Conservation (phyloP, 176 grass and related monocot genomes). For the Musa itinerans region DNA sequence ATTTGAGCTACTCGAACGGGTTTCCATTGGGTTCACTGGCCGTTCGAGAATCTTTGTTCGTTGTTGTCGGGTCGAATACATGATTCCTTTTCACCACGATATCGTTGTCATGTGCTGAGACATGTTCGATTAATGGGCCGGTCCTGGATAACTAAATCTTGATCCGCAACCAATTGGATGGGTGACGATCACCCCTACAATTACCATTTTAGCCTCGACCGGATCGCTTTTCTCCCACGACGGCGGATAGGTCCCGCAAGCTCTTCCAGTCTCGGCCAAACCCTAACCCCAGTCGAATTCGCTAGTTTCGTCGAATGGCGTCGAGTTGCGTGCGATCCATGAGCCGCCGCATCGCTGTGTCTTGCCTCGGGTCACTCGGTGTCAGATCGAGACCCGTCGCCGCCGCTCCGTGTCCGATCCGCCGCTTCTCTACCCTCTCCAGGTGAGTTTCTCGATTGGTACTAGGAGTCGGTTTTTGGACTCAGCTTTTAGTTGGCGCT, state of each 20-base stretch:
- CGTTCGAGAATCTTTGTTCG: no score
- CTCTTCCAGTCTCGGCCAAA: no score
- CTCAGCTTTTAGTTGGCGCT: conserved; percentile 3
- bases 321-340: background rate
- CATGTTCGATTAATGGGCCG: background rate
- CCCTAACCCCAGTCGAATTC: no score
- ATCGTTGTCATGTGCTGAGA: no score
- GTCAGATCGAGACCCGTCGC: background rate
- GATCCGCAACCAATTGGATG: background rate
- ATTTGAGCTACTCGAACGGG: no score
- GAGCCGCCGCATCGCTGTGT: background rate
- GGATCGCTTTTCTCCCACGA: background rate
- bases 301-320: background rate
- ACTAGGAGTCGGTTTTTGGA: background rate
- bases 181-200: background rate
- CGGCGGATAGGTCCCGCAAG: background rate
- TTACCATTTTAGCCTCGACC: background rate
- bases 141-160: background rate
- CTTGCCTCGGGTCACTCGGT: background rate
- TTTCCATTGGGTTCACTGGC: no score
- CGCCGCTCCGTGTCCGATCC: background rate
- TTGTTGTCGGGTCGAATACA: no score
- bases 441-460: conserved; percentile 27
- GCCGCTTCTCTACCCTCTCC: conserved; percentile 32
- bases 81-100: no score